Evolutionary conservation across 2,329 filamentous ascomycete species (phyloP).

Genomic region (Cercospora sp.): DNA sequence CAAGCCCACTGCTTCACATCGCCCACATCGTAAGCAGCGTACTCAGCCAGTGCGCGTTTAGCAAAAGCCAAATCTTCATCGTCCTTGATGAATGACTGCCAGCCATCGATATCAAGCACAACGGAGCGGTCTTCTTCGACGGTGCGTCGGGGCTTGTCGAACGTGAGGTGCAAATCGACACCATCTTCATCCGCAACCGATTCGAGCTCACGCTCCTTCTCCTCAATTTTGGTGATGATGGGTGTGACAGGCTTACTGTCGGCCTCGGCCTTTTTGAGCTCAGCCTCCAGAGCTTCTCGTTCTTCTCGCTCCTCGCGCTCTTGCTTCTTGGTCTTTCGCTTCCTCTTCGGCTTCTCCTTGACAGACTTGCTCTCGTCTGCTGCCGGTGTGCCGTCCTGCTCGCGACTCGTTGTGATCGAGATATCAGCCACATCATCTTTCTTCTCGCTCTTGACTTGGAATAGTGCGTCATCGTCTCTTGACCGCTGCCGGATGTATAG

Average conservation of each 20-base stretch:
- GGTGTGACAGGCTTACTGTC: constrained; percentile 36
- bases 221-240: constrained; percentile 41
- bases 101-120: constrained; percentile 69
- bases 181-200: constrained; percentile 47
- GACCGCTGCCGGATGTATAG: constrained; percentile 73
- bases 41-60: constrained; percentile 52
- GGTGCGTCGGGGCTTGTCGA: constrained; percentile 60
- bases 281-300: constrained; percentile 58
- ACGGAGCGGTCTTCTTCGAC: constrained; percentile 66
- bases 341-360: constrained; percentile 56
- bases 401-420: constrained; percentile 29
- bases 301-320: constrained; percentile 60
- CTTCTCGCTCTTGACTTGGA: constrained; percentile 60
- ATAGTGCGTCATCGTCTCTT: constrained; percentile 81
- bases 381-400: constrained; percentile 28
- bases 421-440: constrained; percentile 45
- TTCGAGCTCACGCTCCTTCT: constrained; percentile 50
- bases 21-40: constrained; percentile 53
- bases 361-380: constrained; percentile 39
- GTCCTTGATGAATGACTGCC: constrained; percentile 69
- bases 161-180: constrained; percentile 62
- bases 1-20: constrained; percentile 66
- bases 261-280: constrained; percentile 37
- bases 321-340: constrained; percentile 76
- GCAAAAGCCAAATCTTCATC: constrained; percentile 65